Evolutionary conservation across 306 rosid species (phyloP), one percentile per base, ranked within the genome.

Genomic region (Vigna unguiculata): DNA sequence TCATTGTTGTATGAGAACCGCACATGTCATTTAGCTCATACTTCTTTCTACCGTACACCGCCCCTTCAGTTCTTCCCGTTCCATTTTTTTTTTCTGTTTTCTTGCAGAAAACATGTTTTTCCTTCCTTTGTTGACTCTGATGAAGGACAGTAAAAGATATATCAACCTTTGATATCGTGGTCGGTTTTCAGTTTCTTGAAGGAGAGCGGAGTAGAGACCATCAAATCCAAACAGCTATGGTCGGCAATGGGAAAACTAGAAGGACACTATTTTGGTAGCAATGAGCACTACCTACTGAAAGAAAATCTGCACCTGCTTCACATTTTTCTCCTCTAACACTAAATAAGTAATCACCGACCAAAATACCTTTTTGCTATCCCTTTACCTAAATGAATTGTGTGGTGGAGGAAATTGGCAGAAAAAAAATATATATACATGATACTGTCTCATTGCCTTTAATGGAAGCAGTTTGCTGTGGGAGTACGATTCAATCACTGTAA

Each of bases 61-160:
- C 43, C 71, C 36, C 53, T 12, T 36, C 16, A 21, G 8, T n/a
- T 46, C 41, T 65, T 65, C 22, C 22, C 21, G 11, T 32, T 47
- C 13, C 36, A 68, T 7, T 68, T 2, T 24, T 2, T 24, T 68
- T 48, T 54, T 16, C 7, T 8, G 51, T 2, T 48, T 16, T 47
- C 3, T 12, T 1, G 5, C 8, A 20, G 24, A 47, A 45, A 40
- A 68, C 34, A 9, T 30, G 25, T 28, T n/a, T 9, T 49, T 17
- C 61, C 45, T 49, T n/a, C 61, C 3, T n/a, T 51, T 70, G 75
- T 51, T 28, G 61, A 51, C 59, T 47, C 59, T 25, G 25, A 68
- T 15, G 9, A 25, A 24, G 16, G 25, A 24, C 1, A 12, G 14
- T 1, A 67, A 1, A 16, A 28, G 45, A 40, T 40, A 40, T 40